Base-by-base conservation (phyloP, 371 early-diverging fungal genomes). In the Apophysomyces trapeziformis region DNA sequence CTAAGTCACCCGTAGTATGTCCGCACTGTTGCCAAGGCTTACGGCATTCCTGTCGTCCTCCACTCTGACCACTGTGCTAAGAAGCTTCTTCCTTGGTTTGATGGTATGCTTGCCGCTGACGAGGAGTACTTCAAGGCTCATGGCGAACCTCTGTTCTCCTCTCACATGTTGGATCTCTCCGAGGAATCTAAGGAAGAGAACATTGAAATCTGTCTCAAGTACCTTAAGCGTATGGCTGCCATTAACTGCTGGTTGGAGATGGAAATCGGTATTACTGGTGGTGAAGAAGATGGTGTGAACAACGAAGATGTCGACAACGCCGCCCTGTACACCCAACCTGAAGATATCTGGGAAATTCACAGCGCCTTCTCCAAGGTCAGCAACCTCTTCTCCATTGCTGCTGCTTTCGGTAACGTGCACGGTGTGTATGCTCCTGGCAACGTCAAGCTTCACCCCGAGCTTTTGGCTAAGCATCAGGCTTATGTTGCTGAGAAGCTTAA, bases 241-340 rank as follows among this genome's bases (percentile, higher is more conserved):
- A 92, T 95, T 76, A 86, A 90, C 73, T 87, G 87, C 69, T 85
- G 88, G 70, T 86, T 95, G 66, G 96, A 95, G 82, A 95, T 95
- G 94, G 96, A 95, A 85, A 95, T 95, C 62, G 96, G 96, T 80
- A 93, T 95, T 78, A 95, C 95, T 36, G 95, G 96, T 78, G 96
- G 96, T 70, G 96, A 95, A 83, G 96, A 95, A 82, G 96, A 95
- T 73, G 96, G 96, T 79, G 96, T 95, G 64, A 93, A 95, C 87
- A 94, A 95, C 85, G 89, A 92, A 72, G 84, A 78, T 39, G 93
- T 94, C 59, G 94, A 95, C 78, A 94, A 93, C 73, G 85, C 90
- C 66, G 65, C 90, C 26, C 86, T 95, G 11, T 95, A 94, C 86
- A 94, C 95, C 44, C 95, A 94, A 74, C 95, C 96, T 46, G 92